These are phyloP conservation scores for Candida fluviatilis DNA, from an alignment of 805 yeast species.

Conservation along the genomic window DNA sequence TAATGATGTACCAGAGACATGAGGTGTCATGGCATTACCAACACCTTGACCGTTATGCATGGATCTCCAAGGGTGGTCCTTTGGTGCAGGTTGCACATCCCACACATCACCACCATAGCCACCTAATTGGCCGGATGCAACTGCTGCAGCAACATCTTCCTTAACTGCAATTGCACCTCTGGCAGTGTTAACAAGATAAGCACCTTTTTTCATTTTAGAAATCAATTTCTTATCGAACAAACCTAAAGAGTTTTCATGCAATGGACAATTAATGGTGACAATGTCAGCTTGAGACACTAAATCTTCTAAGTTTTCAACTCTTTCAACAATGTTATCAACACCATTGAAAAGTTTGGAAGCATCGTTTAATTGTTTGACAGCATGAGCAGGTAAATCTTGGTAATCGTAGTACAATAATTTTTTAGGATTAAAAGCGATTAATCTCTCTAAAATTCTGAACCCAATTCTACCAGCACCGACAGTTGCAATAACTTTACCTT, in stretches of 20 bases:
- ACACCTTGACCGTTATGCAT: conserved; percentile 63
- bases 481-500: conserved; percentile 72
- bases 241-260: conserved; percentile 66
- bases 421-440: conserved; percentile 69
- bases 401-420: conserved; percentile 73
- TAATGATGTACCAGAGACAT: conserved; percentile 72
- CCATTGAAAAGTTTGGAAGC: conserved; percentile 41
- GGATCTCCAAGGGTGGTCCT: conserved; percentile 71
- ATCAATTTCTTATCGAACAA: conserved; percentile 62
- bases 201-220: conserved; percentile 67
- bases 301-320: conserved; percentile 59
- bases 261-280: conserved; percentile 74
- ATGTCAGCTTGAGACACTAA: conserved; percentile 65
- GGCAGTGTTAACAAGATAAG: conserved; percentile 74
- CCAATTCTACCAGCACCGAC: conserved; percentile 85
- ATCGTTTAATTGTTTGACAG: conserved; percentile 35
- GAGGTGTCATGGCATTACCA: conserved; percentile 86
- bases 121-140: conserved; percentile 60
- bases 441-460: conserved; percentile 66
- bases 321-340: conserved; percentile 51
- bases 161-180: conserved; percentile 77
- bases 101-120: conserved; percentile 89
- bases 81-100: conserved; percentile 82
- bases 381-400: conserved; percentile 58
- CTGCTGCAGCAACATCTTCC: conserved; percentile 73